These are phyloP conservation scores for Scleroderma citrinum DNA, from an alignment of 768 basidiomycete species.

Conservation along the genomic window DNA sequence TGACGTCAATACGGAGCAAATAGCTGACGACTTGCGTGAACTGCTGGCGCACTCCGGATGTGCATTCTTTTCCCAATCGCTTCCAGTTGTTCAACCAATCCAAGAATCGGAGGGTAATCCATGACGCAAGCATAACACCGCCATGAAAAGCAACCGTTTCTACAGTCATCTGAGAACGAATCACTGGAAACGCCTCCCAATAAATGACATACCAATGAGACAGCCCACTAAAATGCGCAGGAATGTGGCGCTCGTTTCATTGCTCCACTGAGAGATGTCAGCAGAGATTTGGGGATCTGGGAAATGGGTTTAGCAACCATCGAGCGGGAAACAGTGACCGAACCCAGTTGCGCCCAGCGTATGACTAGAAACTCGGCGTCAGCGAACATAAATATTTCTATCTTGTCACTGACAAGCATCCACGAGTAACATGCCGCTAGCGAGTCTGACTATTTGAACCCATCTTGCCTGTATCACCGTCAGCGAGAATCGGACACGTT, in stretches of 20 bases:
- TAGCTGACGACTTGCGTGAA: slow-evolving; percentile 41
- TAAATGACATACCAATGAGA: slow-evolving; percentile 43
- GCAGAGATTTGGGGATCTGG: slow-evolving; percentile 37
- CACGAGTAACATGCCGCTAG: slow-evolving; percentile 49
- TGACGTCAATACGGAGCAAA: neutral
- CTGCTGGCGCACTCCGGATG: slow-evolving; percentile 53
- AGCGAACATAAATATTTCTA: slow-evolving; percentile 3
- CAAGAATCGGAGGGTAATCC: slow-evolving; percentile 40
- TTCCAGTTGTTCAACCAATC: slow-evolving; percentile 30
- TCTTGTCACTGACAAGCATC: slow-evolving; percentile 60
- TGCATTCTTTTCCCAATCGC: slow-evolving; percentile 9
- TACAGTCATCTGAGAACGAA: slow-evolving; percentile 20
- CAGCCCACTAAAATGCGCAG: slow-evolving; percentile 61
- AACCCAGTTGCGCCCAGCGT: slow-evolving; percentile 69
- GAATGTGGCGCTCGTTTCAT: slow-evolving; percentile 44
- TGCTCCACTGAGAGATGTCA: slow-evolving; percentile 45
- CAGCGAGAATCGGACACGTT: slow-evolving; percentile 1
- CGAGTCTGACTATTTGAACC: slow-evolving; percentile 54
- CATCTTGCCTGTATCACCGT: slow-evolving; percentile 44
- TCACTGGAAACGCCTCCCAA: neutral
- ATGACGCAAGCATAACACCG: slow-evolving; percentile 57
- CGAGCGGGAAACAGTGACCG: slow-evolving; percentile 11
- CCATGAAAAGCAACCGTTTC: slow-evolving; percentile 74
- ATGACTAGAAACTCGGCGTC: slow-evolving; percentile 45
- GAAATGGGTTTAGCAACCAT: neutral